Base-by-base conservation (phyloP, 2,329 filamentous ascomycete species). In the Fragosphaeria purpurea region DNA sequence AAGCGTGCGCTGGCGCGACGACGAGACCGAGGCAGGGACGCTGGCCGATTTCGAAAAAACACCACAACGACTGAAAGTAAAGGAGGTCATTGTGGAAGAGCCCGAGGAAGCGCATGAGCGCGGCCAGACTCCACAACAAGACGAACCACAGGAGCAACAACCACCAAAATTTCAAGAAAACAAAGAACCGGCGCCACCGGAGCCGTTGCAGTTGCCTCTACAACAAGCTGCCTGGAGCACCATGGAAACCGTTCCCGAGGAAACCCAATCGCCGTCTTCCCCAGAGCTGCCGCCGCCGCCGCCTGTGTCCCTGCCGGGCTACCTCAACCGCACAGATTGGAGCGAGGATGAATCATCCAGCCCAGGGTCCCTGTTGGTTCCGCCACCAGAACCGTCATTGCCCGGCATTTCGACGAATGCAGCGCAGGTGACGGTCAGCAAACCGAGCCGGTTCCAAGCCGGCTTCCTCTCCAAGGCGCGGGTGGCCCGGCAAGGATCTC, bases 21-120 rank as follows among this genome's bases (percentile, higher is more conserved):
- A 97, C 60, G 88, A 80, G 61, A 71, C 84, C 2, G 85, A 94
- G 61, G 82, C 91, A 47, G 90, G 89, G 31, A 83, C 84, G 1
- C 71, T 97, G 50, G 89, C 86, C 9, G 93, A 97, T 63, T 96
- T 91, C 63, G 87, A 91, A 62, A 88, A 88, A 68, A 96, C 91
- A 3, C 91, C 93, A 1, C 79, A 89, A 64, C 86, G 83, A 62
- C 12, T 42, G 11, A 22, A 73, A 2, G 77, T 79, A 1, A 66
- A 67, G 11, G 35, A 37, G 44, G 48, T 48, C 37, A 44, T 46
- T 4, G 46, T 50, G 4, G 47, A 45, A 6, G 37, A 44, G 5
- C 41, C 46, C 6, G 48, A n/a, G 6, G 8, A 9, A 22, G 22
- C 22, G 6, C 37, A 48, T 12, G 46, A 31, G 2, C 7, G 2